phyloP scores from a whole-genome alignment of 225 moss, liverwort and hornwort genomes.

The Marchantia paleacea region DNA sequence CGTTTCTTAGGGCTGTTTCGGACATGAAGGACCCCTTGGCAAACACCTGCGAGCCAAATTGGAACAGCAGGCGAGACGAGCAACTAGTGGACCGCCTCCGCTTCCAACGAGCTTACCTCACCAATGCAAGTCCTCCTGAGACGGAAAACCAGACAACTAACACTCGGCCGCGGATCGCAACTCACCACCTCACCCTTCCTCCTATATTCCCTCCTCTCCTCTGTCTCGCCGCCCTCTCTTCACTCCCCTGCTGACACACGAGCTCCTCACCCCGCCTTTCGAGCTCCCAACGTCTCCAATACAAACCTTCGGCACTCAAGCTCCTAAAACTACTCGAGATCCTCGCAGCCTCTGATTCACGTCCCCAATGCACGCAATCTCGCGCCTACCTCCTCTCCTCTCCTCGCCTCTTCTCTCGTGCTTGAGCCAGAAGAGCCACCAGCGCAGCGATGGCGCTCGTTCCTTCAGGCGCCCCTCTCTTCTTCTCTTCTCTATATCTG shows the following conservation, averaged over 20 bases:
- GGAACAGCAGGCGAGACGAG: not conserved
- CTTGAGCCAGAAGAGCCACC: not conserved
- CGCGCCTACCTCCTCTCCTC: not conserved
- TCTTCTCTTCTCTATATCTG: not conserved
- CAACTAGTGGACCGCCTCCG: not conserved
- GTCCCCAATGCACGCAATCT: not conserved
- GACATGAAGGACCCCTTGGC: constrained; percentile 47
- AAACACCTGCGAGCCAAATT: constrained; percentile 11
- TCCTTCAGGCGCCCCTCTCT: not conserved
- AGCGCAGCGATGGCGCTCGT: constrained; percentile 2
- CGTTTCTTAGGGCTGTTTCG: constrained; percentile 55
- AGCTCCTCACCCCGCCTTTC: not conserved
- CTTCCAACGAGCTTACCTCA: not conserved
- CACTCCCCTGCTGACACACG: not conserved
- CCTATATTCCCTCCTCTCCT: not conserved
- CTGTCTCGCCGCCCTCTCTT: not conserved
- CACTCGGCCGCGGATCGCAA: no score
- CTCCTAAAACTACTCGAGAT: not conserved
- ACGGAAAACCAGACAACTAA: no score
- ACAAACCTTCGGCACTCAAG: not conserved
- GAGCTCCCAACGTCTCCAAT: not conserved
- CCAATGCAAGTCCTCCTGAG: constrained; percentile 5
- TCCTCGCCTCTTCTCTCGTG: not conserved
- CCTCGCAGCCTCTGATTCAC: constrained; percentile 3
- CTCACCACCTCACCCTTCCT: not conserved